phyloP scores from a whole-genome alignment of 2,329 filamentous ascomycete genomes.

The Fusarium praegraminearum region DNA sequence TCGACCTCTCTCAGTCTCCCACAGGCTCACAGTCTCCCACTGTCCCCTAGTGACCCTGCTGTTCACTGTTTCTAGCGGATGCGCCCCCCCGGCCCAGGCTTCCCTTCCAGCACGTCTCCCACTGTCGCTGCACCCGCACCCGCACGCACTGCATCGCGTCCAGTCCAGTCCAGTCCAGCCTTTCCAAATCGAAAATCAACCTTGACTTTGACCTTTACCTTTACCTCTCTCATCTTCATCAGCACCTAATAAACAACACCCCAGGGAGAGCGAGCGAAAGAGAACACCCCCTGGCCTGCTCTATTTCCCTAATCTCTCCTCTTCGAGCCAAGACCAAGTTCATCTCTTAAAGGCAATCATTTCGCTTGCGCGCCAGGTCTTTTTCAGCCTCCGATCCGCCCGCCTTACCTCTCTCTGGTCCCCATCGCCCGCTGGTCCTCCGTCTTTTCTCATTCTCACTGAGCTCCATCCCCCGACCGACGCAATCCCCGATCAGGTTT shows the following conservation, averaged over 20 bases:
- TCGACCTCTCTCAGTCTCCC: constrained; percentile 30
- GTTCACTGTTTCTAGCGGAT: constrained; percentile 42
- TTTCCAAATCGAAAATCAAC: constrained; percentile 10
- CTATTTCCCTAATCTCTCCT: constrained; percentile 48
- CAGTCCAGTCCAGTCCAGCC: constrained; percentile 23
- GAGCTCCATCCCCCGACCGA: constrained; percentile 49
- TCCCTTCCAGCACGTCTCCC: constrained; percentile 34
- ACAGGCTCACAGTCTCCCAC: constrained; percentile 28
- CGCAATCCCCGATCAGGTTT: constrained; percentile 44
- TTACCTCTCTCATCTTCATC: constrained; percentile 13
- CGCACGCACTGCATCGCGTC: constrained; percentile 28
- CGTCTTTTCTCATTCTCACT: constrained; percentile 47
- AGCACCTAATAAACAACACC: constrained; percentile 18
- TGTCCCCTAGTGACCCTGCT: constrained; percentile 33
- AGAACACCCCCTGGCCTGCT: constrained; percentile 35
- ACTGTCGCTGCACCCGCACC: constrained; percentile 20
- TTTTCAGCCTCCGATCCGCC: constrained; percentile 61
- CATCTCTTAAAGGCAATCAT: constrained; percentile 62
- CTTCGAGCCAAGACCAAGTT: constrained; percentile 51
- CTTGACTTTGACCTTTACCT: constrained; percentile 5
- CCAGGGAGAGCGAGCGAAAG: constrained; percentile 15
- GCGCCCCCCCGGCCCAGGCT: constrained; percentile 23
- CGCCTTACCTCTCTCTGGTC: constrained; percentile 44
- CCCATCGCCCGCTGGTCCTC: constrained; percentile 43
- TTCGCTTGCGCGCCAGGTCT: constrained; percentile 61